Evolutionary conservation across 495 filamentous ascomycete genomes (phyloP).

Genomic region (Hypomontagnella monticulosa): DNA sequence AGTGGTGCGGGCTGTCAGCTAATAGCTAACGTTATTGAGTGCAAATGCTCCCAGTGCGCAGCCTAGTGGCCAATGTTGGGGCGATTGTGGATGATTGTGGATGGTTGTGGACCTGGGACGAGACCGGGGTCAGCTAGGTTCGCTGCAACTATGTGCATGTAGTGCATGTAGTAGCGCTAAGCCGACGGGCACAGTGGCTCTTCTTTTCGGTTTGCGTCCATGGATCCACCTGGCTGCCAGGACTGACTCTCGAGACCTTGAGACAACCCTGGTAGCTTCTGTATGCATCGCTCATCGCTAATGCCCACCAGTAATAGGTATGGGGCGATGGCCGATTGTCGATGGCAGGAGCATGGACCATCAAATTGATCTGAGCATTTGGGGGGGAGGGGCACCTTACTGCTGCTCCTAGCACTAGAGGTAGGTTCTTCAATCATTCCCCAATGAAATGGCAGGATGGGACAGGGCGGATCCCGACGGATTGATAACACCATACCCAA

Average conservation of each 20-base stretch:
- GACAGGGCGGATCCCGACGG: constrained; percentile 21
- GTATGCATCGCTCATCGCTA: constrained; percentile 22
- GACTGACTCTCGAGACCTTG: constrained; percentile 13
- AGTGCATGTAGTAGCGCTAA: constrained; percentile 1
- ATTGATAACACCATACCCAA: constrained; percentile 31
- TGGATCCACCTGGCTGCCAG: not conserved
- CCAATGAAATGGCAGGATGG: constrained; percentile 11
- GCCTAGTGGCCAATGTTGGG: constrained; percentile 33
- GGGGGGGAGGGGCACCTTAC: constrained; percentile 5
- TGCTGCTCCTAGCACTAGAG: too few species aligned
- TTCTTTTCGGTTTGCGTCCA: constrained; percentile 7
- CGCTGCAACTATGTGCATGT: not conserved
- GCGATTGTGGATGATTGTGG: constrained; percentile 14
- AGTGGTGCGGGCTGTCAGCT: constrained; percentile 13
- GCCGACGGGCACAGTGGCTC: constrained; percentile 3
- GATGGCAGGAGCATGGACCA: constrained; percentile 32
- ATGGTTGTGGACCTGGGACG: too few species aligned
- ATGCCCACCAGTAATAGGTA: constrained; percentile 9
- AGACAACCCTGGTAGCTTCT: constrained; percentile 17
- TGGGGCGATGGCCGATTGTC: constrained; percentile 32
- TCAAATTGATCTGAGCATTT: not conserved
- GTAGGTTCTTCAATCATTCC: constrained; percentile 18
- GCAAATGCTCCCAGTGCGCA: constrained; percentile 20
- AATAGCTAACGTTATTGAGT: constrained; percentile 25
- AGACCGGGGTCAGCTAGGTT: not conserved